A percentile compares a stretch with the other conserved stretches of the same genome.
phyloP scores from a whole-genome alignment of 495 filamentous ascomycete genomes.

The Bombardia bombarda region DNA sequence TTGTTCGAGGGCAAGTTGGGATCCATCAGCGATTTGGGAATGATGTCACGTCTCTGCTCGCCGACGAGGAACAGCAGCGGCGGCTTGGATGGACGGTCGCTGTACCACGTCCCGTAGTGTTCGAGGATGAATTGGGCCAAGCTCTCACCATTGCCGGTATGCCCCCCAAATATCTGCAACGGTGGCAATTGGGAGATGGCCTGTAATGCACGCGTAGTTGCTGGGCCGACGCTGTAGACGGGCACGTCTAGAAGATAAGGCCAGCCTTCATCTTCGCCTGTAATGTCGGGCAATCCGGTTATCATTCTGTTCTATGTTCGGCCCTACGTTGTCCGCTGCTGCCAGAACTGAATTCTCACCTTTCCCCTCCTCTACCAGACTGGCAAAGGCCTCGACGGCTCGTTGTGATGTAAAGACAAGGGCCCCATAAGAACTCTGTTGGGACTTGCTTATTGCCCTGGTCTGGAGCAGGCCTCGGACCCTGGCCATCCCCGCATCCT shows the following conservation, averaged over 20 bases:
- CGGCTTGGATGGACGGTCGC: conserved; percentile 36
- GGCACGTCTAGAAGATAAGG: conserved; percentile 46
- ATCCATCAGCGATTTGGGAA: conserved; percentile 67
- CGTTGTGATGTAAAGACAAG: conserved; percentile 92
- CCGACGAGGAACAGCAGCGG: conserved; percentile 80
- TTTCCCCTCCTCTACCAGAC: conserved; percentile 49
- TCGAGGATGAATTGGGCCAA: conserved; percentile 69
- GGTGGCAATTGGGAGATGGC: conserved; percentile 42
- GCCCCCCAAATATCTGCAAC: conserved; percentile 59
- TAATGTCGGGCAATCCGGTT: conserved; percentile 13
- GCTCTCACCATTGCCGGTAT: conserved; percentile 73
- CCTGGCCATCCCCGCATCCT: conserved; percentile 31
- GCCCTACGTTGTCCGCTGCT: background rate
- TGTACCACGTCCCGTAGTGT: conserved; percentile 50
- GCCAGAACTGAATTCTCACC: conserved; percentile 15
- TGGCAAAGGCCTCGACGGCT: conserved; percentile 77
- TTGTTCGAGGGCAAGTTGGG: conserved; percentile 27
- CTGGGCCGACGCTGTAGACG: conserved; percentile 88
- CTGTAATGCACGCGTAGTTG: conserved; percentile 66
- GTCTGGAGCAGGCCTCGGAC: conserved; percentile 28
- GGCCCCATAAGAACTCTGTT: conserved; percentile 57
- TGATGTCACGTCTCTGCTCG: conserved; percentile 78
- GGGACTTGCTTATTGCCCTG: conserved; percentile 21
- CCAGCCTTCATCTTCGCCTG: conserved; percentile 26
- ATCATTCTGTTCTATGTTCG: background rate